A percentile compares a stretch with the other conserved stretches of the same genome.
Conservation (phyloP, 805 yeast species). For the Blastobotrys mokoenaii region DNA sequence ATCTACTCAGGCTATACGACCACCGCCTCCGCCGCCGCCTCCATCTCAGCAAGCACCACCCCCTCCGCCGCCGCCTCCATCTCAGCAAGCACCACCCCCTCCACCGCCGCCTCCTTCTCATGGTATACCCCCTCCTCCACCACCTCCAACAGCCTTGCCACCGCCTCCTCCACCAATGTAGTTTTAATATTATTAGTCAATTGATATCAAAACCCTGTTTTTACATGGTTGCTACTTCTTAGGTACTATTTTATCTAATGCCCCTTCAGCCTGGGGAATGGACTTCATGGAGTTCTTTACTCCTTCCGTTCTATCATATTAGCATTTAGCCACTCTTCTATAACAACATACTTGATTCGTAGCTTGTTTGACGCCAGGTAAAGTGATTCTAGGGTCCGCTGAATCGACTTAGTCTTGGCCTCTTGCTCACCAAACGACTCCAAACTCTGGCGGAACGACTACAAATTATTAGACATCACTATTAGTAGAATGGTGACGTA, state of each 20-base stretch:
- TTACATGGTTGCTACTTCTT: background rate
- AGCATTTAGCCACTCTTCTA: background rate
- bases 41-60: constrained; percentile 5
- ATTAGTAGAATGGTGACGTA: background rate
- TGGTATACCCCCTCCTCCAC: constrained; percentile 15
- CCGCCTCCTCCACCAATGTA: constrained; percentile 8
- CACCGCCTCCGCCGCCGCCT: constrained; percentile 7
- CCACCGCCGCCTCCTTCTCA: constrained; percentile 9
- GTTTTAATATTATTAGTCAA: background rate
- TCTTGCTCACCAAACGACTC: constrained; percentile 16
- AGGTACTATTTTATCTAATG: constrained; percentile 8
- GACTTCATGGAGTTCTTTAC: constrained; percentile 3
- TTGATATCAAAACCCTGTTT: background rate
- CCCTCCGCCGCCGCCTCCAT: constrained; percentile 7
- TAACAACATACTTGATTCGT: constrained; percentile 10
- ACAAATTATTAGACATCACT: constrained; percentile 2
- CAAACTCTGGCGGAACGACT: constrained; percentile 10
- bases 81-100: constrained; percentile 3
- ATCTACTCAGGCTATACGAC: constrained; percentile 1
- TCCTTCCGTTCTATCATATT: constrained; percentile 5
- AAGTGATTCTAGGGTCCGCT: constrained; percentile 12
- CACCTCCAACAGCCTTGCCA: constrained; percentile 9
- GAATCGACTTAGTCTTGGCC: constrained; percentile 3
- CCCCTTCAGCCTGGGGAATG: constrained; percentile 12
- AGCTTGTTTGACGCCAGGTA: constrained; percentile 11